Percentiles rank a stretch among this genome's conserved stretches.
Conservation (phyloP, 1,139 yeast genomes). For the Blastobotrys raffinosifermentans region DNA sequence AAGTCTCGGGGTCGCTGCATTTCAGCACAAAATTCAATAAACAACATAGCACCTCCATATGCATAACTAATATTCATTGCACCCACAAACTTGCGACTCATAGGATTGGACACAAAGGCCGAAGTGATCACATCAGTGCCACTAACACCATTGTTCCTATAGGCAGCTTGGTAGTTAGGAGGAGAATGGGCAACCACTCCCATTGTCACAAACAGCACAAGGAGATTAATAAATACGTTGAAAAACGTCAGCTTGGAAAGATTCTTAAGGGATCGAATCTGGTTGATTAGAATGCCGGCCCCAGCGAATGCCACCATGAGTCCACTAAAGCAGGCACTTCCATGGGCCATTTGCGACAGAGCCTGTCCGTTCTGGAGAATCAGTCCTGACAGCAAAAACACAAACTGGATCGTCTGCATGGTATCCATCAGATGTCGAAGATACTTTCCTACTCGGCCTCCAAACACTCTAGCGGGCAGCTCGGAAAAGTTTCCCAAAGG, state of each 20-base stretch:
- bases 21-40: slow-evolving; percentile 39
- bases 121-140: slow-evolving; percentile 17
- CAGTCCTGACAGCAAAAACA: slow-evolving; percentile 35
- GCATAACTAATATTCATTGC: slow-evolving; percentile 39
- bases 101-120: slow-evolving; percentile 15
- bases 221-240: slow-evolving; percentile 40
- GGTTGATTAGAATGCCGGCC: slow-evolving; percentile 36
- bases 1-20: slow-evolving; percentile 39
- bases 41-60: slow-evolving; percentile 40
- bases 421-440: slow-evolving; percentile 24
- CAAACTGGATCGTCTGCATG: slow-evolving; percentile 35
- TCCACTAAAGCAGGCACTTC: slow-evolving; percentile 35
- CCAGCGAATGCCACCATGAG: slow-evolving; percentile 36
- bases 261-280: slow-evolving; percentile 33
- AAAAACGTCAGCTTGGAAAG: slow-evolving; percentile 27
- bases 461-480: slow-evolving; percentile 33
- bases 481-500: slow-evolving; percentile 38
- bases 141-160: slow-evolving; percentile 13
- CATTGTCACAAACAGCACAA: slow-evolving; percentile 36
- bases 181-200: slow-evolving; percentile 29
- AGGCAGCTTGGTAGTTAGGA: slow-evolving; percentile 32
- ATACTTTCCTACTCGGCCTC: slow-evolving; percentile 23
- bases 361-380: slow-evolving; percentile 36
- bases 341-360: slow-evolving; percentile 34
- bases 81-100: slow-evolving; percentile 25